These are phyloP conservation scores for Botryobasidium botryosum DNA, from an alignment of 768 basidiomycete genomes.

Conservation along the genomic window DNA sequence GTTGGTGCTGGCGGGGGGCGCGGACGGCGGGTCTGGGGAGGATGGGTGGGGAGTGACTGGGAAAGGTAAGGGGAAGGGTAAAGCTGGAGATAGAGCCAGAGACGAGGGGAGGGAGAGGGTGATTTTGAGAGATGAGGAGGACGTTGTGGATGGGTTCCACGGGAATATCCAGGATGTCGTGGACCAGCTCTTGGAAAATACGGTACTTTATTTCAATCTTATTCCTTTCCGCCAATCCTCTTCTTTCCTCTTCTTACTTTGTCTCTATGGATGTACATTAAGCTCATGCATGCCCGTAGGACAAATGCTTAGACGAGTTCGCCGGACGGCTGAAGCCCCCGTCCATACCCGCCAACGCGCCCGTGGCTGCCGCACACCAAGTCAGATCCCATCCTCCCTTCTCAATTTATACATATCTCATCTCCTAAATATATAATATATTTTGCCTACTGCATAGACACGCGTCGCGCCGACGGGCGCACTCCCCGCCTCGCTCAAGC, in stretches of 20 bases:
- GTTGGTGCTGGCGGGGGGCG: slow-evolving; percentile 29
- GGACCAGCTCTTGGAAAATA: slow-evolving; percentile 72
- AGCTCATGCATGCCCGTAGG: slow-evolving; percentile 28
- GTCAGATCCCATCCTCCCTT: background rate
- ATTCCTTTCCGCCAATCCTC: background rate
- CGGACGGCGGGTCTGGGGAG: slow-evolving; percentile 23
- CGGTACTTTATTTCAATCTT: slow-evolving; percentile 30
- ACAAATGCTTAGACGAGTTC: slow-evolving; percentile 66
- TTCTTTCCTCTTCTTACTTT: background rate
- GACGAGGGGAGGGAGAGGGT: slow-evolving; percentile 35
- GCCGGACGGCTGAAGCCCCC: slow-evolving; percentile 44
- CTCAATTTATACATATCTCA: slow-evolving; percentile 18
- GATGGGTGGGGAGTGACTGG: slow-evolving; percentile 15
- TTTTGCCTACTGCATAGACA: too few species aligned
- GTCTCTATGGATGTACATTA: background rate
- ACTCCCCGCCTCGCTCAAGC: slow-evolving; percentile 20
- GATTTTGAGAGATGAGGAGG: slow-evolving; percentile 49
- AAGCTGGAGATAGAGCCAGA: slow-evolving; percentile 19
- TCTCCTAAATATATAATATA: background rate
- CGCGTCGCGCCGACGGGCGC: too few species aligned
- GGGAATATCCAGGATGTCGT: slow-evolving; percentile 62
- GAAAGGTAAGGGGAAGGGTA: slow-evolving; percentile 30
- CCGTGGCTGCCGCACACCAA: slow-evolving; percentile 5
- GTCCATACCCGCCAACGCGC: slow-evolving; percentile 23
- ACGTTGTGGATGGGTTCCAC: slow-evolving; percentile 71